phyloP scores from a whole-genome alignment of 1,284 basidiomycete genomes.

The Trametes versicolor region DNA sequence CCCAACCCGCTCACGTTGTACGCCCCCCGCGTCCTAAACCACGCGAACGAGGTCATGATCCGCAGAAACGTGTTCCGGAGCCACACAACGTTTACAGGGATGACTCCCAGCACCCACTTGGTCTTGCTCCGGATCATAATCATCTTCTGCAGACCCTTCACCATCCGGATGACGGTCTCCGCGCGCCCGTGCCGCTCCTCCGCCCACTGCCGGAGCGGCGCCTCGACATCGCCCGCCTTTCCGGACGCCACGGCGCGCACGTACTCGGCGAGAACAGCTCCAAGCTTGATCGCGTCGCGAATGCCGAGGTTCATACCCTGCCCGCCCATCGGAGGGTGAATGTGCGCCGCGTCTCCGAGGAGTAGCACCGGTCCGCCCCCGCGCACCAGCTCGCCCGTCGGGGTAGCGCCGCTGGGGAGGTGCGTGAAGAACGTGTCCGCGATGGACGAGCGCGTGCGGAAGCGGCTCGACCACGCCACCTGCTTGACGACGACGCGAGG shows the following conservation, averaged over 20 bases:
- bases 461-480: constrained; percentile 51
- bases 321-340: constrained; percentile 56
- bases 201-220: constrained; percentile 35
- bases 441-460: constrained; percentile 50
- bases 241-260: constrained; percentile 2
- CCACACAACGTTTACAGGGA: constrained; percentile 37
- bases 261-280: constrained; percentile 38
- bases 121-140: constrained; percentile 27
- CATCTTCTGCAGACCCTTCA: constrained; percentile 29
- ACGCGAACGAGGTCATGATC: constrained; percentile 33
- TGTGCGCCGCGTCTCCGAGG: constrained; percentile 56
- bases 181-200: constrained; percentile 32
- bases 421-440: constrained; percentile 47
- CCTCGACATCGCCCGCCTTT: constrained; percentile 17
- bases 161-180: constrained; percentile 35
- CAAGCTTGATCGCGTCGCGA: constrained; percentile 52
- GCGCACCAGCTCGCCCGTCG: neutral
- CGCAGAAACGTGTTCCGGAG: constrained; percentile 38
- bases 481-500: constrained; percentile 27
- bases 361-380: constrained; percentile 41
- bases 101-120: constrained; percentile 34
- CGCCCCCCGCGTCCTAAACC: constrained; percentile 35
- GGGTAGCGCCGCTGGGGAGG: constrained; percentile 26
- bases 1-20: constrained; percentile 42
- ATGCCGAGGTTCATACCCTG: constrained; percentile 61